Percentiles rank a stretch among this genome's conserved stretches.
Conservation (phyloP, 208 protist species). For the Leishmania turanica region DNA sequence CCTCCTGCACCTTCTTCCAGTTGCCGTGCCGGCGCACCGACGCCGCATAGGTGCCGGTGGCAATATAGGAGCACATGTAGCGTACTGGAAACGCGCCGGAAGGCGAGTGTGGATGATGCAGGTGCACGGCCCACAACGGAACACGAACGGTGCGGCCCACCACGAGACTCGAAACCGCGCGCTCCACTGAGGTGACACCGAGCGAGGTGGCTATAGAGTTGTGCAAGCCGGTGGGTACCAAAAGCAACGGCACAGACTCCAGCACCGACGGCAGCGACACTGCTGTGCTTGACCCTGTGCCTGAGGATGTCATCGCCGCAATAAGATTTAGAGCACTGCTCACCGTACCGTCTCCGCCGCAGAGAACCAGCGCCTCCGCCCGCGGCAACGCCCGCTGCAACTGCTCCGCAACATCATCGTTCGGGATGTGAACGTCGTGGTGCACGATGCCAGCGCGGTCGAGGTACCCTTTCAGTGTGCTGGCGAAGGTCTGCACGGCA, state of each 20-base stretch:
- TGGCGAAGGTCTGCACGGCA: conserved; percentile 43
- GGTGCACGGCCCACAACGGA: conserved; percentile 71
- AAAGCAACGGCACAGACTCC: conserved; percentile 44
- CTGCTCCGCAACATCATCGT: conserved; percentile 29
- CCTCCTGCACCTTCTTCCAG: conserved; percentile 52
- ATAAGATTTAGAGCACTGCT: conserved; percentile 73
- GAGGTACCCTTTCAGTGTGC: conserved; percentile 65
- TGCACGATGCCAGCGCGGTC: conserved; percentile 71
- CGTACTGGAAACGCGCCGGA: conserved; percentile 21
- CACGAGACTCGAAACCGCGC: conserved; percentile 66
- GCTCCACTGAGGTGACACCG: conserved; percentile 61
- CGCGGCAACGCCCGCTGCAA: conserved; percentile 14
- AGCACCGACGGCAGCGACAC: conserved; percentile 13
- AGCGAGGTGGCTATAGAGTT: conserved; percentile 82
- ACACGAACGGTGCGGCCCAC: conserved; percentile 52
- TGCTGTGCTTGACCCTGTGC: not conserved
- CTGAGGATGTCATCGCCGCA: conserved; percentile 11
- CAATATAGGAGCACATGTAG: conserved; percentile 73
- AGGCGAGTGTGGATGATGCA: conserved; percentile 23
- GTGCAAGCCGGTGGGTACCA: conserved; percentile 73
- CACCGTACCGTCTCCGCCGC: conserved; percentile 83
- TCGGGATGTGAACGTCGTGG: conserved; percentile 52
- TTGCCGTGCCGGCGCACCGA: conserved; percentile 50
- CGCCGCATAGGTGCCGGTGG: conserved; percentile 60
- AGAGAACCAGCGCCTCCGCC: conserved; percentile 56